phyloP scores from a whole-genome alignment of 441 rosid genomes.

The Populus hybrid region DNA sequence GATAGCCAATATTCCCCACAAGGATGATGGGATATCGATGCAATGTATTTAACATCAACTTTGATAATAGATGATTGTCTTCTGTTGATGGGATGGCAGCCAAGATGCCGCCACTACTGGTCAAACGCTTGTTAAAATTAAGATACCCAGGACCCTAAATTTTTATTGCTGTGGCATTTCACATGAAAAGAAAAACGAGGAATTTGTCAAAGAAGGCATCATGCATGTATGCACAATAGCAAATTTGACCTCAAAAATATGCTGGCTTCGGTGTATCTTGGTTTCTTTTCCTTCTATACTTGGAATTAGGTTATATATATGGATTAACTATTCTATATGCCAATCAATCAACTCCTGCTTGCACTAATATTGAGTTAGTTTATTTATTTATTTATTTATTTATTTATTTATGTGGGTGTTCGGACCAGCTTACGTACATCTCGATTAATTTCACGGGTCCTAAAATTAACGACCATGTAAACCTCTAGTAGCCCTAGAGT shows the following conservation, averaged over 20 bases:
- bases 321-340: background rate
- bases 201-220: background rate
- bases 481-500: fast-evolving
- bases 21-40: background rate
- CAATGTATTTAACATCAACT: background rate
- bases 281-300: too few relatives aligned
- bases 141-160: background rate
- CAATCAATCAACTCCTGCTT: background rate
- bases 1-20: background rate
- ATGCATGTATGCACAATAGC: background rate
- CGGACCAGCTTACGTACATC: too few relatives aligned
- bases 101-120: background rate
- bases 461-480: too few relatives aligned
- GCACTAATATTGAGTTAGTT: background rate
- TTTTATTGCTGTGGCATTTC: background rate
- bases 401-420: too few relatives aligned
- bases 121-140: background rate
- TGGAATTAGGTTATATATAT: too few relatives aligned
- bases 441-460: too few relatives aligned
- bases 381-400: background rate
- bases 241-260: background rate
- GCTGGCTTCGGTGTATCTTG: background rate
- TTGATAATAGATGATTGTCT: background rate
- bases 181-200: background rate
- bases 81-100: background rate